These are phyloP conservation scores for Alternaria gansuensis DNA, from an alignment of 2,329 filamentous ascomycete species.

Conservation along the genomic window DNA sequence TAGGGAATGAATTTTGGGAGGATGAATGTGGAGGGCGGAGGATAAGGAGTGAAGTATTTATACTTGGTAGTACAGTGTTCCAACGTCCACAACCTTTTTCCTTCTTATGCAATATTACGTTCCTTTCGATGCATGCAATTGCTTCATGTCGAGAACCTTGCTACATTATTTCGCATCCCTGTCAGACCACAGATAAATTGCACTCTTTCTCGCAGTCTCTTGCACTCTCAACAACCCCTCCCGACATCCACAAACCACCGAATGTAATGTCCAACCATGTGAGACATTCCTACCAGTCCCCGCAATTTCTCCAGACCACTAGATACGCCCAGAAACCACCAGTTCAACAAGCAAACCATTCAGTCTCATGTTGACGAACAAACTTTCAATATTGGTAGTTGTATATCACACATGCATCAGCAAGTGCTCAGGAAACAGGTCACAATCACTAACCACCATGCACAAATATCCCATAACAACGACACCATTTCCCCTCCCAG, in stretches of 20 bases:
- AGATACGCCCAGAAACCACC: background rate
- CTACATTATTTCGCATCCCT: background rate
- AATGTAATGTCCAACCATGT: background rate
- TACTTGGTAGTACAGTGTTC: background rate
- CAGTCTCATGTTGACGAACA: background rate
- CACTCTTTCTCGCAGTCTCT: too few relatives aligned
- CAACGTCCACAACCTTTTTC: background rate
- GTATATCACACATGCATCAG: background rate
- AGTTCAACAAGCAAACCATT: slow-evolving; percentile 1
- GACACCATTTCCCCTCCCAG: background rate
- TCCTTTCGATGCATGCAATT: background rate
- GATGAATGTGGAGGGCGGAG: background rate
- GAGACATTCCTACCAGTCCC: background rate
- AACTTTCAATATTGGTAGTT: background rate
- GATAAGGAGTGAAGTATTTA: background rate
- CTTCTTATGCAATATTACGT: too few relatives aligned
- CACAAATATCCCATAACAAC: background rate
- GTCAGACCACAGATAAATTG: too few relatives aligned
- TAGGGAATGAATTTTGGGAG: background rate
- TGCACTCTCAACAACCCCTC: background rate
- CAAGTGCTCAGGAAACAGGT: too few relatives aligned
- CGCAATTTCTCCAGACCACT: background rate
- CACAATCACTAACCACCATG: background rate
- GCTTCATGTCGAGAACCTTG: too few relatives aligned
- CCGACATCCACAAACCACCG: background rate